Base-by-base conservation (phyloP, 208 protist genomes). In the Herpetomonas muscarum region DNA sequence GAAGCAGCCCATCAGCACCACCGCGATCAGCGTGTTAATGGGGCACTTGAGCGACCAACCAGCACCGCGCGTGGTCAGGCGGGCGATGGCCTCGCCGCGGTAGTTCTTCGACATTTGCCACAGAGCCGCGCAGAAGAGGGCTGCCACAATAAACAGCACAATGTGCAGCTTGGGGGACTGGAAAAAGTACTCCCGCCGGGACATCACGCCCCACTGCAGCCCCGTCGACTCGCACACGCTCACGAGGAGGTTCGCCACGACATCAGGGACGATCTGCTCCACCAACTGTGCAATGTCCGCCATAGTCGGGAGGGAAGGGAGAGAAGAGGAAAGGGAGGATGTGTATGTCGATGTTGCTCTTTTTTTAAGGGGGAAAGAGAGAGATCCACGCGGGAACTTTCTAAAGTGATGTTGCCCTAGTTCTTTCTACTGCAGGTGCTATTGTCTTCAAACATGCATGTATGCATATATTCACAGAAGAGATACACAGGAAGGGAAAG, bases 101-200 rank as follows among this genome's bases (percentile, higher is more conserved):
- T 79, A 87, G 19, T 62, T 67, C 21, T 72, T 55, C 0, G 64
- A 79, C 3, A 46, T 54, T 29, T 63, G 53, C 52, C 74, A 63
- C 55, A 86, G 48, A 3, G 58, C 26, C 0, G 19, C 57, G 42
- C 67, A 76, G 19, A 78, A 49, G 25, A 67, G 17, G 59, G 81
- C 60, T 7, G 64, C 47, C 10, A 76, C 34, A 13, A 76, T 42
- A 39, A 76, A 85, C 30, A 79, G 61, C 30, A 74, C 51, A 22
- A 88, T 39, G 65, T 92, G 80, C 42, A 80, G 48, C 55, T 85
- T 77, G 2, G 85, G 85, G 13, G 85, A 46, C 41, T 76, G 77
- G 45, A 79, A 92, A 74, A 78, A 92, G 55, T 75, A 92, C 49
- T 75, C 42, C 3, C 26, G 21, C 6, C 13, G 12, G 3, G 64